Evolutionary conservation across 495 filamentous ascomycete genomes (phyloP).

Genomic region (Podospora pseudoanserina): DNA sequence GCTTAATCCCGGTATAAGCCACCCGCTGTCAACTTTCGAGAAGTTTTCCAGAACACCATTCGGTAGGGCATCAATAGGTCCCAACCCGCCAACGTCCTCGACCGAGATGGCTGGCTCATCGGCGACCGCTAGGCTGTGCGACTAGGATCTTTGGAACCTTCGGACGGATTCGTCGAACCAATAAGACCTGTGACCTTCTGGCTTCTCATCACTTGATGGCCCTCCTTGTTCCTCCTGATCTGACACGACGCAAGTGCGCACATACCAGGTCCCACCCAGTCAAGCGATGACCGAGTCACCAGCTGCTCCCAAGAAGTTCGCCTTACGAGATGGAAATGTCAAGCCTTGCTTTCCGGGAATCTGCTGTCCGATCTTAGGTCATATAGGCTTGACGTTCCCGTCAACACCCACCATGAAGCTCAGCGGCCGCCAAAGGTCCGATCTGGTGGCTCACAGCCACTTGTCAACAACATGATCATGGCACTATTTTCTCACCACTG

Average conservation of each 20-base stretch:
- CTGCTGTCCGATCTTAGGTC: background rate
- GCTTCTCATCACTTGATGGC: background rate
- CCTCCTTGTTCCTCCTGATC: background rate
- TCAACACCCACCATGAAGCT: background rate
- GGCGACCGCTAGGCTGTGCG: background rate
- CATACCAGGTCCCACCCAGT: background rate
- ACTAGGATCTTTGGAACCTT: background rate
- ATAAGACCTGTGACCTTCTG: background rate
- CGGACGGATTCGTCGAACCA: background rate
- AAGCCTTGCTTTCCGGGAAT: background rate
- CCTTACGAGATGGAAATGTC: background rate
- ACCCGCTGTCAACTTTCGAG: background rate
- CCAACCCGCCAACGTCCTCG: background rate
- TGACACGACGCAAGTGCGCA: background rate
- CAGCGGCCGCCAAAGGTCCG: background rate
- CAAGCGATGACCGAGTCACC: background rate
- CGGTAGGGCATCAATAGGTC: background rate
- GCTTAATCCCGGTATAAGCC: background rate
- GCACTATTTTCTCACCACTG: background rate
- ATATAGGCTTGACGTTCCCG: background rate
- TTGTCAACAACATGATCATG: background rate
- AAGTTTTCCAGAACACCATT: background rate
- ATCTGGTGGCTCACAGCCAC: background rate
- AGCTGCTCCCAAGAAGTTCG: background rate
- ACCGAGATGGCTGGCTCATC: background rate